Percentiles rank a stretch among this genome's conserved stretches.
These are phyloP conservation scores for Silene vulgaris DNA, from an alignment of 179 eudicot genomes.

Conservation along the genomic window DNA sequence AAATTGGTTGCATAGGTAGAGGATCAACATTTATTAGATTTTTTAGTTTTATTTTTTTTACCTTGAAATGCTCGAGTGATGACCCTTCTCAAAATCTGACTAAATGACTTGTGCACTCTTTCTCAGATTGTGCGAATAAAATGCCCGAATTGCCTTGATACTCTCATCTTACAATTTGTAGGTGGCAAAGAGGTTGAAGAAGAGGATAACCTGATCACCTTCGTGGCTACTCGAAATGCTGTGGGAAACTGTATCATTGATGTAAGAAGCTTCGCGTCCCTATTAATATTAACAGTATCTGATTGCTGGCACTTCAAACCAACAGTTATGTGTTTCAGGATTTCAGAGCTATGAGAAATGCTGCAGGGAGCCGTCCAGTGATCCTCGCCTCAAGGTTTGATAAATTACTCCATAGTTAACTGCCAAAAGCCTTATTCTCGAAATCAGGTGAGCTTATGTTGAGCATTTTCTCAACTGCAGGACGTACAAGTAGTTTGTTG, in stretches of 20 bases:
- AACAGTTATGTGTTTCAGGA: conserved; percentile 40
- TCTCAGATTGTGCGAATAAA: too few species aligned
- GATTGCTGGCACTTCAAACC: neutral
- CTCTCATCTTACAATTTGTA: conserved; percentile 19
- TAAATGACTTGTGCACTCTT: too few species aligned
- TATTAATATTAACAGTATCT: neutral
- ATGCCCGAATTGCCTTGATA: neutral
- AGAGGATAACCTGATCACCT: conserved; percentile 80
- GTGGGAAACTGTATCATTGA: conserved; percentile 93
- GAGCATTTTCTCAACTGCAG: conserved; percentile 34
- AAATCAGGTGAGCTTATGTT: neutral
- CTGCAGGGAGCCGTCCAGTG: conserved; percentile 96
- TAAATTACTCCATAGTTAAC: conserved; percentile 2
- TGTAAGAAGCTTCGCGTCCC: conserved; percentile 38
- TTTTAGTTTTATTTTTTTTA: too few species aligned
- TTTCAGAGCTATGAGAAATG: conserved; percentile 87
- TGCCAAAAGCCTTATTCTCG: neutral
- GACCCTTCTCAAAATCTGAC: too few species aligned
- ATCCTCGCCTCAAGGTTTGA: conserved; percentile 81
- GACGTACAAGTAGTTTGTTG: conserved; percentile 41
- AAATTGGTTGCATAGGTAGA: conserved; percentile 84
- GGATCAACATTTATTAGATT: neutral
- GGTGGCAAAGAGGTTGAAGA: conserved; percentile 84
- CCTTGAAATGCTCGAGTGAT: too few species aligned
- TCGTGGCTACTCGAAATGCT: conserved; percentile 98